Evolutionary conservation across 202 grass and related monocot genomes (phyloP), one percentile per base, ranked within the genome.

Genomic region (Dendrocalamus latiflorus): DNA sequence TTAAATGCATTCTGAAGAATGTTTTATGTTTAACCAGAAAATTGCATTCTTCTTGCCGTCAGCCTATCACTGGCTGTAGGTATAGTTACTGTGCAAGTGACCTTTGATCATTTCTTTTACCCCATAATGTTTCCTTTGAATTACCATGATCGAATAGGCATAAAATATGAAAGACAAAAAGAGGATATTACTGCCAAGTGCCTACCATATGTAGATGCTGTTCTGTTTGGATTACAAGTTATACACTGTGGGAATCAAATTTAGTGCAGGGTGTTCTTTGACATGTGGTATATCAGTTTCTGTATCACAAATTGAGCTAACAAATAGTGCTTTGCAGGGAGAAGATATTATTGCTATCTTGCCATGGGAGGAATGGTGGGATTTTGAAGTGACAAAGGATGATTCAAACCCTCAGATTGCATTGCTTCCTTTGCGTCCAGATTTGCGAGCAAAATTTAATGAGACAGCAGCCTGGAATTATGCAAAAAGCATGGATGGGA

Each of bases 341-440:
- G 96, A 95, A 75, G 93, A 98, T 95, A 65, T 95, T 63, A 98
- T 98, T 87, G 93, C 85, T 69, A 89, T 98, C 72, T 86, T 98
- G 84, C 80, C 93, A 33, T 98, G 96, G 95, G 96, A 98, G n/a
- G 93, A 98, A 65, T 98, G 96, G 96, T 98, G 96, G 96, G 85
- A 91, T 22, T 91, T 89, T 51, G 96, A 98, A 85, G 75, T 83
- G 68, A 87, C 86, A 66, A 88, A 93, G 75, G 96, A 95, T 57
- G 91, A 98, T 85, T 90, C 96, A 43, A 86, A 98, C 69, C 96
- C 96, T 61, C 96, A 98, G 76, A 98, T 98, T 81, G 93, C 93
- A 28, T 73, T 93, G 34, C 86, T 98, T 87, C 93, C 90, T 25
- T 83, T 98, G 45, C 90, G 88, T 85, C 91, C 91, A 63, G 89